Percentiles rank a stretch among this genome's conserved stretches.
Conservation (phyloP, 495 filamentous ascomycete genomes). For the Apodospora peruviana region DNA sequence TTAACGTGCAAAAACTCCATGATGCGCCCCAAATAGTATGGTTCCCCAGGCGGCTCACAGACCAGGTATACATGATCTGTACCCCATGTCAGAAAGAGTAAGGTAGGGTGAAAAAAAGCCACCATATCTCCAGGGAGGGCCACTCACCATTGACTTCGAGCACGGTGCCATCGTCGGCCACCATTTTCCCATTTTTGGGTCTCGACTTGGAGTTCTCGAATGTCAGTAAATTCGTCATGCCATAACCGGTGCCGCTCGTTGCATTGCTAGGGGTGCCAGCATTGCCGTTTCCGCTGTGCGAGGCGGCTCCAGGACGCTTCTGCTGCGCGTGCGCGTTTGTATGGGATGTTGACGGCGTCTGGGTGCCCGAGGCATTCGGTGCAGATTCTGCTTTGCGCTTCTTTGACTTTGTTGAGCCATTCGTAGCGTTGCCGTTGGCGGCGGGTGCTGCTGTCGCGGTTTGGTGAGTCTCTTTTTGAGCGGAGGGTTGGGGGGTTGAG, state of each 20-base stretch:
- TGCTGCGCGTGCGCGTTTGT: slow-evolving; percentile 22
- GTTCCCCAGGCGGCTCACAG: slow-evolving; percentile 95
- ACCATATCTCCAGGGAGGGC: neutral
- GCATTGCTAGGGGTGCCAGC: slow-evolving; percentile 28
- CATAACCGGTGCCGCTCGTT: slow-evolving; percentile 26
- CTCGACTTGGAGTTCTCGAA: slow-evolving; percentile 67
- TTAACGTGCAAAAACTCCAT: slow-evolving; percentile 93
- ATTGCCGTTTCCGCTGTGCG: slow-evolving; percentile 25
- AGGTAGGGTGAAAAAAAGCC: slow-evolving; percentile 10
- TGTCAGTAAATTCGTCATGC: slow-evolving; percentile 74
- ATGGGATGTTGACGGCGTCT: slow-evolving; percentile 43
- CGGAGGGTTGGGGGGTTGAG: slow-evolving; percentile 15
- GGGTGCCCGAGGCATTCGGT: slow-evolving; percentile 34
- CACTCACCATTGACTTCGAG: slow-evolving; percentile 80
- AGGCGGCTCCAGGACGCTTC: slow-evolving; percentile 37
- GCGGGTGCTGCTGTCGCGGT: slow-evolving; percentile 9
- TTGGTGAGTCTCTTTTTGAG: slow-evolving; percentile 19
- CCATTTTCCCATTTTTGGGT: slow-evolving; percentile 72
- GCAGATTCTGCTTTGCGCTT: slow-evolving; percentile 67
- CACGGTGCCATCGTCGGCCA: slow-evolving; percentile 85
- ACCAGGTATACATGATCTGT: slow-evolving; percentile 95
- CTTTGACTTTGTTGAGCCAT: slow-evolving; percentile 44
- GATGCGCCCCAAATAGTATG: slow-evolving; percentile 93
- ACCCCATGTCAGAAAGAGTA: slow-evolving; percentile 21
- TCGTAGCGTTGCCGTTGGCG: slow-evolving; percentile 42